Percentiles rank a stretch among this genome's conserved stretches.
These are phyloP conservation scores for Paxillus involutus DNA, from an alignment of 768 basidiomycete species.

Conservation along the genomic window DNA sequence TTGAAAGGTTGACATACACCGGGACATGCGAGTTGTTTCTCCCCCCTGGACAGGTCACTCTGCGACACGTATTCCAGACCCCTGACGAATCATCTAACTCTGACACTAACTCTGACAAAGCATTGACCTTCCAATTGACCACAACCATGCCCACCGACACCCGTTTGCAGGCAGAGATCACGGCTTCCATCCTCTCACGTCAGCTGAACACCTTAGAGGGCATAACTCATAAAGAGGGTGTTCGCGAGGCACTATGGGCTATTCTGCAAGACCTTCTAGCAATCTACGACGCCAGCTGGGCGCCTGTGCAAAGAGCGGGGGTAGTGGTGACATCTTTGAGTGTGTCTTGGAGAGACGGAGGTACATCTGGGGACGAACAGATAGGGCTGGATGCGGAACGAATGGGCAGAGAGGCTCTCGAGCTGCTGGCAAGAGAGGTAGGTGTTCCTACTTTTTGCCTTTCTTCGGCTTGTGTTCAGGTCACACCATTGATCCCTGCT, in stretches of 20 bases:
- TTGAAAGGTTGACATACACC: slow-evolving; percentile 68
- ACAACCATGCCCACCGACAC: slow-evolving; percentile 17
- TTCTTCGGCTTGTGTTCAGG: not conserved
- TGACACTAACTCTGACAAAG: not conserved
- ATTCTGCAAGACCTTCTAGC: slow-evolving; percentile 50
- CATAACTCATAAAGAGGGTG: slow-evolving; percentile 58
- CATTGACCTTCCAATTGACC: not conserved
- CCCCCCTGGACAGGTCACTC: slow-evolving; percentile 46
- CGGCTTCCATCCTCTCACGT: slow-evolving; percentile 59
- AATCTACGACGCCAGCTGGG: slow-evolving; percentile 46
- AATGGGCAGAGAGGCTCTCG: slow-evolving; percentile 42
- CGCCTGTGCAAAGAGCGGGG: slow-evolving; percentile 61
- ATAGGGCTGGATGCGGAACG: slow-evolving; percentile 28
- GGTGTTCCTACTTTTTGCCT: slow-evolving; percentile 12
- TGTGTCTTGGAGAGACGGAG: slow-evolving; percentile 31
- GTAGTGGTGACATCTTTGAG: slow-evolving; percentile 56
- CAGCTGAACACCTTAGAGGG: slow-evolving; percentile 58
- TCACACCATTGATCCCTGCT: not conserved
- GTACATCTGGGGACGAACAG: slow-evolving; percentile 23
- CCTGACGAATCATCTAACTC: not conserved
- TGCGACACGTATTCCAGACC: slow-evolving; percentile 25
- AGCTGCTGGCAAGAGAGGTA: slow-evolving; percentile 44
- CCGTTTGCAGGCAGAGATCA: slow-evolving; percentile 26
- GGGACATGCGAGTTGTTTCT: slow-evolving; percentile 68
- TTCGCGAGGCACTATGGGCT: slow-evolving; percentile 36